A percentile compares a stretch with the other conserved stretches of the same genome.
phyloP scores from a whole-genome alignment of 495 filamentous ascomycete genomes.

The Delitschia confertaspora region DNA sequence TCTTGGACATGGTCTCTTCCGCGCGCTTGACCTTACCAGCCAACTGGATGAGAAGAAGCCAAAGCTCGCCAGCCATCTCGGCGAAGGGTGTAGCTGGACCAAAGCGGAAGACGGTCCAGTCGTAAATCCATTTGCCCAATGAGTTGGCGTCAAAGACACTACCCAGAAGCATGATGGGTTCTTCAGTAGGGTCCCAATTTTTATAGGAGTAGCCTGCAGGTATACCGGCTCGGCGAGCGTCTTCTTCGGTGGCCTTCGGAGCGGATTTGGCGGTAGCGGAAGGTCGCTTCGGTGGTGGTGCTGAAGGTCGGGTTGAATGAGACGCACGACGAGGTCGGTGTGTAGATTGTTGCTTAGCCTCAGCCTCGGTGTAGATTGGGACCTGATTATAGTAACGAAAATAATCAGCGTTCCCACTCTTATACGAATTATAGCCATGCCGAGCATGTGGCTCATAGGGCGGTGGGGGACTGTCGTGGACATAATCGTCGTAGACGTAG shows the following conservation, averaged over 20 bases:
- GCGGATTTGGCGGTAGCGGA: slow-evolving; percentile 33
- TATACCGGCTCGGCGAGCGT: slow-evolving; percentile 72
- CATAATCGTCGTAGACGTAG: slow-evolving; percentile 26
- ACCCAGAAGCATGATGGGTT: slow-evolving; percentile 85
- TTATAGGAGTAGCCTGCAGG: slow-evolving; percentile 90
- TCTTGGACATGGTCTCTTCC: slow-evolving; percentile 67
- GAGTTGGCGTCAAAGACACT: slow-evolving; percentile 98
- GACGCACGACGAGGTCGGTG: slow-evolving; percentile 34
- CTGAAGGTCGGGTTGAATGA: slow-evolving; percentile 28
- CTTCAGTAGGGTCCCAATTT: slow-evolving; percentile 96
- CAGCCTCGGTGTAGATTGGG: slow-evolving; percentile 33
- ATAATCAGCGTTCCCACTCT: slow-evolving; percentile 30
- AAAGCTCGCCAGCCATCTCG: slow-evolving; percentile 88
- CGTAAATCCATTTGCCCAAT: slow-evolving; percentile 97
- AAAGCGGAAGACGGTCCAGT: slow-evolving; percentile 95
- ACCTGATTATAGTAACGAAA: slow-evolving; percentile 35
- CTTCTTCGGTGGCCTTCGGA: slow-evolving; percentile 72
- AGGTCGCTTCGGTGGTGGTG: slow-evolving; percentile 27
- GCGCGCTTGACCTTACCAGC: slow-evolving; percentile 91
- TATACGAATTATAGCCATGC: slow-evolving; percentile 28
- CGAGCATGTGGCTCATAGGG: slow-evolving; percentile 35
- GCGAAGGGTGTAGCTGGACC: slow-evolving; percentile 78
- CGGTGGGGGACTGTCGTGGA: slow-evolving; percentile 33
- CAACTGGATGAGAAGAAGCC: slow-evolving; percentile 92
- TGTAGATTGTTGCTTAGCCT: slow-evolving; percentile 19